Percentiles rank a stretch among this genome's conserved stretches.
Evolutionary conservation across 169 alveolate genomes (phyloP).

Genomic region (Plasmodium ovale): DNA sequence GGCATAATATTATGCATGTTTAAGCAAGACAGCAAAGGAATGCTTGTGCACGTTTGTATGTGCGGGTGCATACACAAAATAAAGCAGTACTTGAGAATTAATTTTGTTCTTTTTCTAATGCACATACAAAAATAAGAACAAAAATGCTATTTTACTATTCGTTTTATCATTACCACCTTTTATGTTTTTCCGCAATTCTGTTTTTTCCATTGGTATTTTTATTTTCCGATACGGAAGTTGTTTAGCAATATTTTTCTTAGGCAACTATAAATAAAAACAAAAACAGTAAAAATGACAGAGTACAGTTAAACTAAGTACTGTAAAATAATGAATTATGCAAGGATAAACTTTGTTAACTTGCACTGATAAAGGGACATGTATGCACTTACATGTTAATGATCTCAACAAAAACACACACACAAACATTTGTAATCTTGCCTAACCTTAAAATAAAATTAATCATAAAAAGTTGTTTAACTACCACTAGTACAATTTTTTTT

Average conservation of each 20-base stretch:
- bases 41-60: not conserved
- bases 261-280: too few relatives aligned
- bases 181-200: slow-evolving; percentile 9
- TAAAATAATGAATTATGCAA: not conserved
- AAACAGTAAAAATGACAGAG: not conserved
- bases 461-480: not conserved
- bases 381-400: not conserved
- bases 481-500: not conserved
- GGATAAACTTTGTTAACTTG: not conserved
- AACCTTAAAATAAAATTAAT: not conserved
- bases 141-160: slow-evolving; percentile 17
- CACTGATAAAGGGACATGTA: slow-evolving; percentile 2
- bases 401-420: not conserved
- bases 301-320: not conserved
- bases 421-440: not conserved
- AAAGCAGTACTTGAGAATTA: slow-evolving; percentile 1
- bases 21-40: not conserved
- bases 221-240: too few relatives aligned
- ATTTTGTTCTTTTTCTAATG: slow-evolving; percentile 10
- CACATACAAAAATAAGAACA: slow-evolving; percentile 12
- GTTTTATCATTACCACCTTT: slow-evolving; percentile 1
- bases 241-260: not conserved
- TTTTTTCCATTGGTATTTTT: slow-evolving; percentile 10
- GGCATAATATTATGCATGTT: not conserved
- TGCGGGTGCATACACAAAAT: not conserved